Conservation (phyloP, 2,329 filamentous ascomycete genomes). For the Neospermospora avenae region DNA sequence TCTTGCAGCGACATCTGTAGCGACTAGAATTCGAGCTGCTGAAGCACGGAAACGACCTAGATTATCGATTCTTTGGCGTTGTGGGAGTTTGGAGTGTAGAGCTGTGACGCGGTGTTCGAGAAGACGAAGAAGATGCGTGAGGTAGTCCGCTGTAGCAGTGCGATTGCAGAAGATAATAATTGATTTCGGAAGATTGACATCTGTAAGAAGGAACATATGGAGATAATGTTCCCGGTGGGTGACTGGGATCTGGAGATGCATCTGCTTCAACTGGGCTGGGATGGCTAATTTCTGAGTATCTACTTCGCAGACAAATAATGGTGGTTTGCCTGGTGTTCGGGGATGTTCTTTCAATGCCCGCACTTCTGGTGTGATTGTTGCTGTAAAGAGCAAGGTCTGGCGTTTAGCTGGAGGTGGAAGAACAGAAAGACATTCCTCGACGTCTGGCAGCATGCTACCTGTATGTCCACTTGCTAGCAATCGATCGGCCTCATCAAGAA, state of each 20-base stretch:
- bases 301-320: slow-evolving; percentile 86
- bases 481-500: slow-evolving; percentile 94
- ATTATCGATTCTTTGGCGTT: slow-evolving; percentile 82
- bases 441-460: slow-evolving; percentile 91
- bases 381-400: slow-evolving; percentile 95
- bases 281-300: slow-evolving; percentile 74
- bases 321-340: slow-evolving; percentile 62
- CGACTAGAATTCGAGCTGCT: slow-evolving; percentile 85
- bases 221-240: slow-evolving; percentile 95
- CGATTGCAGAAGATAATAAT: slow-evolving; percentile 95
- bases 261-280: slow-evolving; percentile 76
- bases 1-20: slow-evolving; percentile 90
- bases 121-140: slow-evolving; percentile 83
- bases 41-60: slow-evolving; percentile 86
- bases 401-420: slow-evolving; percentile 74
- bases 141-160: slow-evolving; percentile 79
- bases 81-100: slow-evolving; percentile 81
- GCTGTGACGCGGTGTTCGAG: slow-evolving; percentile 89
- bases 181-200: slow-evolving; percentile 69
- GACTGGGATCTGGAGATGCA: slow-evolving; percentile 82
- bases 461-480: slow-evolving; percentile 69
- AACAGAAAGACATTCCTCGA: slow-evolving; percentile 81
- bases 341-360: slow-evolving; percentile 79
- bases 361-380: slow-evolving; percentile 91
- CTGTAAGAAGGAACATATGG: slow-evolving; percentile 81